Base-by-base conservation (phyloP, 768 basidiomycete species). In the Chalciporus piperatus region DNA sequence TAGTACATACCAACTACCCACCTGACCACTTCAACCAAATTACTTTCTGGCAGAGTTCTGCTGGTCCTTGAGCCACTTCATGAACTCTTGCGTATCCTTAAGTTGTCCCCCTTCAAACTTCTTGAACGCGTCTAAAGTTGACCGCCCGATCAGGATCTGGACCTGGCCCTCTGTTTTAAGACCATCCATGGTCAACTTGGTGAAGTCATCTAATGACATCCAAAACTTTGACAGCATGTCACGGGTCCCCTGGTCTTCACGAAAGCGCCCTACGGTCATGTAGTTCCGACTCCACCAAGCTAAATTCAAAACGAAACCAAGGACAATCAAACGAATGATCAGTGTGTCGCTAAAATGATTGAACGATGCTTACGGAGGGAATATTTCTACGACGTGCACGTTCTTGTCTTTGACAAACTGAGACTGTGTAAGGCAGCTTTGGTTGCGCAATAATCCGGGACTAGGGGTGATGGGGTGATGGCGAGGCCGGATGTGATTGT, bases 281-380 rank as follows among this genome's bases (percentile, higher is more conserved):
- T 84, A 27, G 67, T 57, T 84, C 82, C 3, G 81, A 83, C 64
- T 84, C 82, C 27, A 27, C 9, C 9, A 84, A 70, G 11, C 81
- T 82, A 47, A 32, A 32, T 32, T 32, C 10, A 22, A 41, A 51
- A n/a, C 38, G 14, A 32, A 12, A 32, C 1, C 40, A 17, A 13
- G 27, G 27, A 27, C 27, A 11, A 38, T 23, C 41, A 46, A 32
- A 41, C 25, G 33, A 30, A 16, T 19, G 11, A 32, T 32, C 30
- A 4, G 35, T 37, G n/a, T n/a, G 35, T 16, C 35, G 8, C 35
- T 32, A n/a, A n/a, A 27, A 38, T 20, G 22, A 16, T 40, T 27
- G 10, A 48, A 8, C 10, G 35, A 38, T 17, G 11, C 79, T 61
- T 50, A 84, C 78, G 83, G 83, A 10, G 82, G 82, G 4, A 80